Base-by-base conservation (phyloP, 2,329 filamentous ascomycete species). In the Knoxdaviesia proteae region DNA sequence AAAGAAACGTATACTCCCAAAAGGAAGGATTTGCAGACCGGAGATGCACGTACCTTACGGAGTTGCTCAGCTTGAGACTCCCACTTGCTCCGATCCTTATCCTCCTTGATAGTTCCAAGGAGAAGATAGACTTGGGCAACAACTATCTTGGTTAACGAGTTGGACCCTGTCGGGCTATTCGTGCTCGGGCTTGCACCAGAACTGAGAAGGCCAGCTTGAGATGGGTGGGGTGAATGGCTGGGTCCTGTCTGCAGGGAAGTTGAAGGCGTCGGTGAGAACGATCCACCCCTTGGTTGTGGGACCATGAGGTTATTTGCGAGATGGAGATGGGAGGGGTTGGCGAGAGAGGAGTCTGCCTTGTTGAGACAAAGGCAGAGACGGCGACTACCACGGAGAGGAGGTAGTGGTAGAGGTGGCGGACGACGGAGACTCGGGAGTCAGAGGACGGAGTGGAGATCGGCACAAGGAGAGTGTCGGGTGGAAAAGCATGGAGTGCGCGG, bases 111-210 rank as follows among this genome's bases (percentile, higher is more conserved):
- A 34, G 84, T 86, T 63, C 87, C 90, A 50, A 98, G 71, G 45
- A 98, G 74, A 49, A 98, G 77, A 63, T 90, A 93, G 50, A 96
- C 77, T 67, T 98, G 90, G 50, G 90, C 86, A 54, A 94, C 79
- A 53, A 90, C 86, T 59, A 98, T 90, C 64, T 92, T 94, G 47
- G 81, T 81, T 53, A 96, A 69, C 56, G 78, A 79, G 56, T 62
- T 74, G 50, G 63, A 66, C 59, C 69, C 69, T 54, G 69, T 75
- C 56, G 71, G 71, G 61, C 71, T 76, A 60, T 63, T 71, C 53
- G 68, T 72, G 62, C 67, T 71, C 52, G 69, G 69, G 59, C 69
- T 74, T 51, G 69, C 69, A 61, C 64, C 68, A 65, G 69, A 67
- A 65, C 68, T 73, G 56, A 71, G 59, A 53, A 65, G 62, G 52